A percentile compares a stretch with the other conserved stretches of the same genome.
Evolutionary conservation across 2,329 filamentous ascomycete species (phyloP).

Genomic region (Falciphora oryzae): DNA sequence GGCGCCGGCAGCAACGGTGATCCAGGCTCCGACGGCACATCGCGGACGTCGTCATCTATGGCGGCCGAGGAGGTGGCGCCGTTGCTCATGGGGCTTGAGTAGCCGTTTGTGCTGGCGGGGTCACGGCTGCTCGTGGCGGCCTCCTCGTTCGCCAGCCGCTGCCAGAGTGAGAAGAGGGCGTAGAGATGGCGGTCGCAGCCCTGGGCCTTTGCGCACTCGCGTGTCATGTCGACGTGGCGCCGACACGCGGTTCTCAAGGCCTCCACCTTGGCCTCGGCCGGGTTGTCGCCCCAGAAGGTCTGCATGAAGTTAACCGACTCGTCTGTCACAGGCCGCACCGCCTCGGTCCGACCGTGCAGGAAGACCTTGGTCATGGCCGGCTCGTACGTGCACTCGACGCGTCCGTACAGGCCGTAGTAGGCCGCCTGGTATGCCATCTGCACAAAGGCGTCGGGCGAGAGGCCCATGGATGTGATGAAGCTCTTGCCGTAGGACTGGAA

Average conservation of each 20-base stretch:
- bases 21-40: constrained; percentile 22
- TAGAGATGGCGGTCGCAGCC: constrained; percentile 93
- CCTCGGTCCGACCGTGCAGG: constrained; percentile 90
- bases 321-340: constrained; percentile 76
- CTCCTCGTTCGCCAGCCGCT: constrained; percentile 76
- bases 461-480: constrained; percentile 94
- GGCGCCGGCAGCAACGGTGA: constrained; percentile 40
- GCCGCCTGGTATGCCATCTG: constrained; percentile 99
- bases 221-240: constrained; percentile 74
- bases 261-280: constrained; percentile 76
- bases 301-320: constrained; percentile 86
- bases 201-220: constrained; percentile 80
- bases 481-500: constrained; percentile 90
- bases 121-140: constrained; percentile 28
- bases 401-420: constrained; percentile 93
- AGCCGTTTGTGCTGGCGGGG: constrained; percentile 39
- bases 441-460: constrained; percentile 94
- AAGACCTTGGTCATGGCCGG: constrained; percentile 97
- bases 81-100: constrained; percentile 48
- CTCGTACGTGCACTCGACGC: constrained; percentile 92
- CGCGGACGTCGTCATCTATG: constrained; percentile 41
- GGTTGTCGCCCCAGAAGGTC: constrained; percentile 91
- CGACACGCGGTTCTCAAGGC: constrained; percentile 77
- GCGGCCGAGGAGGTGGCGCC: not conserved
- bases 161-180: constrained; percentile 91